Evolutionary conservation across 345 rosid species (phyloP).

Genomic region (Ceriops zippeliana): DNA sequence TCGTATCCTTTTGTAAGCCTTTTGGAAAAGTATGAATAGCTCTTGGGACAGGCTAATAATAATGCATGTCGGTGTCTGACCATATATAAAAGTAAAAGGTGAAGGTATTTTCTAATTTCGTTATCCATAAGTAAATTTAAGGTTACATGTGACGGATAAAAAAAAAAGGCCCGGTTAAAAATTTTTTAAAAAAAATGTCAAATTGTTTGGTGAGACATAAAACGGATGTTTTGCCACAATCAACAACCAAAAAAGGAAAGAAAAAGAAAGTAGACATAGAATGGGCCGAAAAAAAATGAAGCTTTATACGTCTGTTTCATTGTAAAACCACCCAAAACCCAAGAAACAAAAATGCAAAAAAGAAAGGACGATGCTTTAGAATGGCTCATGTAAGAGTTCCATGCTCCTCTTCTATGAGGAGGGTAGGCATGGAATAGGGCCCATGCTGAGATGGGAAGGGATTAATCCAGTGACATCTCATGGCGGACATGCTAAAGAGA

Average conservation of each 20-base stretch:
- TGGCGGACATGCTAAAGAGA: constrained; percentile 24
- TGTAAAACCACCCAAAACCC: too few relatives aligned
- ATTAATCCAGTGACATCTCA: constrained; percentile 17
- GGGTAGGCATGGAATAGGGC: not conserved
- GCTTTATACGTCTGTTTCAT: too few relatives aligned
- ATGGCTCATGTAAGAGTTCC: constrained; percentile 1
- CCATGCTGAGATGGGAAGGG: constrained; percentile 14
- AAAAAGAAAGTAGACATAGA: too few relatives aligned
- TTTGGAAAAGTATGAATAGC: constrained; percentile 23
- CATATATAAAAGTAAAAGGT: constrained; percentile 11
- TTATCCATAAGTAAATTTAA: too few relatives aligned
- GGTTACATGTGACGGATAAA: too few relatives aligned
- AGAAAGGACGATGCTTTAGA: not conserved
- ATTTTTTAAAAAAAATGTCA: too few relatives aligned
- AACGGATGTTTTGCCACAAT: too few relatives aligned
- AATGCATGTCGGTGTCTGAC: constrained; percentile 20
- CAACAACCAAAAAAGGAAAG: too few relatives aligned
- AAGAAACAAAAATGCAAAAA: not conserved
- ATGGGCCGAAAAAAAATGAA: too few relatives aligned
- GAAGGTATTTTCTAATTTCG: not conserved
- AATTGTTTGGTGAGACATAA: too few relatives aligned
- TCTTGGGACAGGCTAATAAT: constrained; percentile 27
- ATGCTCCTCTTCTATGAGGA: not conserved
- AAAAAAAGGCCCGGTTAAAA: too few relatives aligned
- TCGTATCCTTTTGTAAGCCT: constrained; percentile 29